Conservation (phyloP, 768 basidiomycete species). For the Collybia nuda region DNA sequence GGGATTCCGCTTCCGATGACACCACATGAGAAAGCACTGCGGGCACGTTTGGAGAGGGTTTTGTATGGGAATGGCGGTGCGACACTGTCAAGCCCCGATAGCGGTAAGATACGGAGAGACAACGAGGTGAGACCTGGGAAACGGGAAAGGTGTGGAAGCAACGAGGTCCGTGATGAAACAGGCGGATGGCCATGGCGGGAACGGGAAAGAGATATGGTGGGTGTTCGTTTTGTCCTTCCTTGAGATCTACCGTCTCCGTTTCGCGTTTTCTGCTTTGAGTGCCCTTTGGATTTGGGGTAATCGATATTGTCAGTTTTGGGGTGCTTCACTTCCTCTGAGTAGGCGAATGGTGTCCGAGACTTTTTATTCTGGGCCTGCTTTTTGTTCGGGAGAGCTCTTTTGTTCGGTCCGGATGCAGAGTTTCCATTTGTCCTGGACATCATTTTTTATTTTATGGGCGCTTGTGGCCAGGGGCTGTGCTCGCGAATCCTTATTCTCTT, state of each 20-base stretch:
- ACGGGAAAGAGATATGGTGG: constrained; percentile 10
- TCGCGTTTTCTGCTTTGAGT: background rate
- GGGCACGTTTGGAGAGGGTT: constrained; percentile 52
- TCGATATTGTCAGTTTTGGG: too few relatives aligned
- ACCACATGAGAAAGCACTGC: constrained; percentile 55
- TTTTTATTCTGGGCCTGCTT: background rate
- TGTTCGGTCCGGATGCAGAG: too few relatives aligned
- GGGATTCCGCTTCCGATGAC: constrained; percentile 26
- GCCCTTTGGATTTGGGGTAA: too few relatives aligned
- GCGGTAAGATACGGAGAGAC: too few relatives aligned
- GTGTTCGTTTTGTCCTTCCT: background rate
- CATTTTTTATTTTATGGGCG: too few relatives aligned
- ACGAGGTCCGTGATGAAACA: constrained; percentile 27
- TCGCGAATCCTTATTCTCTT: too few relatives aligned
- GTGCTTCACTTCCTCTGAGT: too few relatives aligned
- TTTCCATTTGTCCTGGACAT: too few relatives aligned
- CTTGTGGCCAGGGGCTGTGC: too few relatives aligned
- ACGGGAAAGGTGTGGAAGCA: constrained; percentile 13
- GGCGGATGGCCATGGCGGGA: constrained; percentile 23
- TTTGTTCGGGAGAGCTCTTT: too few relatives aligned
- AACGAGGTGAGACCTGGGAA: background rate
- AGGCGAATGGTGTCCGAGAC: background rate
- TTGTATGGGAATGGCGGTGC: constrained; percentile 18
- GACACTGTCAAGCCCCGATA: too few relatives aligned
- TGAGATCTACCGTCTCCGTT: background rate